Evolutionary conservation across 75 land plant genomes (phyloP).

Genomic region (Azolla pinnata): DNA sequence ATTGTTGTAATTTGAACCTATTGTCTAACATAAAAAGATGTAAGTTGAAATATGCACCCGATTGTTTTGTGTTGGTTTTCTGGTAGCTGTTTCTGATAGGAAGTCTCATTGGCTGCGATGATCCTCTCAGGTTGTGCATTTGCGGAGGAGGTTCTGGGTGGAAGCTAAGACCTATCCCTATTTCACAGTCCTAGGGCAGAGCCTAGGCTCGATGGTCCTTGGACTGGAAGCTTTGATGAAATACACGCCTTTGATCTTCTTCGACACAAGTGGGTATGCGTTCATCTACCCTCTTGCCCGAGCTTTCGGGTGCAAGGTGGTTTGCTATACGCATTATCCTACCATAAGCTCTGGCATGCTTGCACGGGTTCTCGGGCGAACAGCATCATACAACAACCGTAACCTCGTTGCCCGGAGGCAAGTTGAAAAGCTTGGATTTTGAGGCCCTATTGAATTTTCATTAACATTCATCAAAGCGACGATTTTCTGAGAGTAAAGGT

Average conservation of each 20-base stretch:
- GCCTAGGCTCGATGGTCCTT: slow-evolving; percentile 84
- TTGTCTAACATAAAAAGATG: no score
- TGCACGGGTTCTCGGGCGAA: slow-evolving; percentile 53
- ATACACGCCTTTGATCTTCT: slow-evolving; percentile 65
- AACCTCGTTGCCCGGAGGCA: slow-evolving; percentile 66
- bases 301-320: slow-evolving; percentile 80
- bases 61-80: no score
- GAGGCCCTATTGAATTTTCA: no score
- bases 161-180: slow-evolving; percentile 76
- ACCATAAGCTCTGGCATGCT: slow-evolving; percentile 96
- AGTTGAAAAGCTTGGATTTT: no score
- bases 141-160: slow-evolving; percentile 82
- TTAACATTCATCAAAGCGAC: no score
- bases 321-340: slow-evolving; percentile 96
- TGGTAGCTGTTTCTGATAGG: no score
- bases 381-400: slow-evolving; percentile 77
- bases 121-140: slow-evolving; percentile 80
- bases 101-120: no score
- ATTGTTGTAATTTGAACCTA: no score
- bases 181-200: slow-evolving; percentile 93
- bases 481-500: no score
- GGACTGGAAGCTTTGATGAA: slow-evolving; percentile 84
- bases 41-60: no score
- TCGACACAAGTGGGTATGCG: slow-evolving; percentile 96
- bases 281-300: slow-evolving; percentile 93